Base-by-base conservation (phyloP, 352 stramenopile species). In the Globisporangium rhizosaccharum region DNA sequence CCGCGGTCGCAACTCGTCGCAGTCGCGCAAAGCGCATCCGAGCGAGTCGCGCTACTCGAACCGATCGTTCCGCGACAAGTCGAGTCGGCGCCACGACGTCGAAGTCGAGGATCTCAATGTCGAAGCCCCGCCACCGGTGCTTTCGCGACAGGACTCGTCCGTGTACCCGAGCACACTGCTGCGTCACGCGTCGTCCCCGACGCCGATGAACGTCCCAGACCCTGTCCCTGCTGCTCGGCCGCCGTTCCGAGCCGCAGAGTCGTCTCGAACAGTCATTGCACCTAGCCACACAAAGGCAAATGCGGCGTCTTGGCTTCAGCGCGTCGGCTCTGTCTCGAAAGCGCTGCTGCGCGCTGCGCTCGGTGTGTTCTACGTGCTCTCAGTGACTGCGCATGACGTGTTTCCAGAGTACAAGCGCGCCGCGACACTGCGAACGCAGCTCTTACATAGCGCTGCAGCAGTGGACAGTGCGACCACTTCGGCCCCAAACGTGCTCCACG, bases 21-120 rank as follows among this genome's bases (percentile, higher is more conserved):
- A 56, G 50, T 53, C 49, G 6, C 42, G 66, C 39, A 75, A 75
- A 54, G 59, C 62, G 5, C 61, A 69, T 18, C 59, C 71, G 10
- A 73, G 53, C 57, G 64, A 70, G 17, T 70, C 57, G 1, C 50
- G 67, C n/a, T 78, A 78, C 47, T 78, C 66, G n/a, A 67, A 70
- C 51, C 66, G 62, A 18, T 72, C 70, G 25, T 67, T 56, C 28
- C 44, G 39, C 23, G 66, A 70, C 36, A 67, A 69, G 23, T 75
- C 68, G 20, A 47, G 30, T 20, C 61, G 61, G 0, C 63, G 59
- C 39, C 57, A 63, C 30, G 61, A 68, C 28, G 45, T 66, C 30
- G 63, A 69, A 20, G 44, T 62, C 57, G 57, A 62, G 39, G 57
- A 57, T n/a, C 49, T 57, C 49, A 45, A 52, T n/a, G 41, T 37